Evolutionary conservation across 768 basidiomycete species (phyloP).

Genomic region (Phallus indusiatus): DNA sequence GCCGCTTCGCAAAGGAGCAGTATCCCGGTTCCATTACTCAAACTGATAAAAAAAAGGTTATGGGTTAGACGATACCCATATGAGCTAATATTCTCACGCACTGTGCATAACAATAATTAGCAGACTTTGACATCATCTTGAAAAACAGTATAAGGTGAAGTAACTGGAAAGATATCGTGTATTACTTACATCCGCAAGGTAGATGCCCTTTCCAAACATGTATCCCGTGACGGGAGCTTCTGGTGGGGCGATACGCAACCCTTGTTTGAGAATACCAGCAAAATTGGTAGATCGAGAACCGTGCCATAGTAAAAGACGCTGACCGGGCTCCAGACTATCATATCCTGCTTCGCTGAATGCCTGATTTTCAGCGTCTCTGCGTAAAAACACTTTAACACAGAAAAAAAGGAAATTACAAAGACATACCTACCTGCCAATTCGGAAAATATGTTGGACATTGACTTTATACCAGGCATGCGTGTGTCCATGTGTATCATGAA

Average conservation of each 20-base stretch:
- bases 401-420: background rate
- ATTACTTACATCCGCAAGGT: slow-evolving; percentile 48
- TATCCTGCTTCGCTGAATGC: slow-evolving; percentile 39
- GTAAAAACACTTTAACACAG: background rate
- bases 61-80: background rate
- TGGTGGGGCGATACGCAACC: slow-evolving; percentile 54
- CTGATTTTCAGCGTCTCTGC: slow-evolving; percentile 26
- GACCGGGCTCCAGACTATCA: slow-evolving; percentile 33
- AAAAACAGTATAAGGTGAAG: background rate
- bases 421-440: slow-evolving; percentile 41
- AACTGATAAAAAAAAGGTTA: slow-evolving; percentile 20
- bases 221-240: slow-evolving; percentile 47
- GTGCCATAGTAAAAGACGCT: slow-evolving; percentile 53
- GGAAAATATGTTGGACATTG: slow-evolving; percentile 38
- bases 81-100: slow-evolving; percentile 18
- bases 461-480: slow-evolving; percentile 41
- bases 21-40: slow-evolving; percentile 44
- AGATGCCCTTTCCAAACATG: slow-evolving; percentile 62
- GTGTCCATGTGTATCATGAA: slow-evolving; percentile 43
- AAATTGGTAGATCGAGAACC: slow-evolving; percentile 57
- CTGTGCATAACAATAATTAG: slow-evolving; percentile 45
- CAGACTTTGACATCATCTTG: slow-evolving; percentile 62
- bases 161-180: background rate
- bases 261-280: slow-evolving; percentile 54
- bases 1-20: slow-evolving; percentile 55